Evolutionary conservation across 164 flowering plant genomes (phyloP).

Genomic region (Chimonanthus praecox): DNA sequence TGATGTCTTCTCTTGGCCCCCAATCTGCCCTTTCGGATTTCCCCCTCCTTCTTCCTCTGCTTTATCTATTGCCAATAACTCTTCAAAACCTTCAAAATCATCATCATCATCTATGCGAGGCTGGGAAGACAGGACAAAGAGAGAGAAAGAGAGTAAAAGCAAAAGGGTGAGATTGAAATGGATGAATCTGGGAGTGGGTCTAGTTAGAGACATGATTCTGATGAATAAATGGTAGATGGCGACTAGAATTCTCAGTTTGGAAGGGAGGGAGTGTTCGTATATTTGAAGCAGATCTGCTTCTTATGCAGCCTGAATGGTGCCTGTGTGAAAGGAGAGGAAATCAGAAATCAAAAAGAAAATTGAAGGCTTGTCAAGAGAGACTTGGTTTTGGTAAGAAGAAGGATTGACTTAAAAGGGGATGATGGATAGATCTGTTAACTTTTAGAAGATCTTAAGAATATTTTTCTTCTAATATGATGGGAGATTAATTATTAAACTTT

Average conservation of each 20-base stretch:
- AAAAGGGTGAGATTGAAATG: constrained; percentile 23
- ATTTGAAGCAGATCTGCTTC: background rate
- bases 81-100: constrained; percentile 51
- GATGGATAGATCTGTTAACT: no score
- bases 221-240: background rate
- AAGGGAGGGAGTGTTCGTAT: background rate
- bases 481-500: no score
- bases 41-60: constrained; percentile 29
- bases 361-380: no score
- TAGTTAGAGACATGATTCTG: background rate
- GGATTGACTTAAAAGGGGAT: no score
- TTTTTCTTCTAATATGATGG: no score
- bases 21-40: constrained; percentile 11
- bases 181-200: constrained; percentile 8
- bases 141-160: constrained; percentile 26
- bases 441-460: no score
- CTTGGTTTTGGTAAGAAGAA: no score
- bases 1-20: constrained; percentile 12
- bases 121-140: constrained; percentile 19
- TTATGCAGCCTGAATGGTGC: background rate
- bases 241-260: background rate
- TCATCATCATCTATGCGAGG: constrained; percentile 22
- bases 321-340: background rate
- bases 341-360: no score
- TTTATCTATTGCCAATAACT: constrained; percentile 67